Percentiles rank a stretch among this genome's conserved stretches.
Evolutionary conservation across 306 rosid species (phyloP).

Genomic region (Malus orientalis): DNA sequence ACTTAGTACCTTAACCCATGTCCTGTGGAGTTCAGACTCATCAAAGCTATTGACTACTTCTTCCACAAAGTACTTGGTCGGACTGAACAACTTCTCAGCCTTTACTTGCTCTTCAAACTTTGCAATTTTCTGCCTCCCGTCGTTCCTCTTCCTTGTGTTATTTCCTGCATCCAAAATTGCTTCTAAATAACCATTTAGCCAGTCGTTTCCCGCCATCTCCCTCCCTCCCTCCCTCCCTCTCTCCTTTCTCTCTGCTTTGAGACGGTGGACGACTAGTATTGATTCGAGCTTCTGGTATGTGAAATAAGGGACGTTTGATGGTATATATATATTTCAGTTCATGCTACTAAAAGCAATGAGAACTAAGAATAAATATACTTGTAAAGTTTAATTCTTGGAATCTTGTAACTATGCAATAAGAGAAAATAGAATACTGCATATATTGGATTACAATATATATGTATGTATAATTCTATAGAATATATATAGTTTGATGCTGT

Average conservation of each 20-base stretch:
- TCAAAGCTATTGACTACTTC: constrained; percentile 63
- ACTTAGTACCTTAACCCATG: constrained; percentile 61
- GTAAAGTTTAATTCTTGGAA: constrained; percentile 3
- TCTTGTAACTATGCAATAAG: not conserved
- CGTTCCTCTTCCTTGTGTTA: constrained; percentile 23
- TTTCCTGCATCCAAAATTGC: constrained; percentile 72
- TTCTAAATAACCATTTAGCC: constrained; percentile 72
- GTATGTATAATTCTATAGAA: not conserved
- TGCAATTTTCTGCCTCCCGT: constrained; percentile 23
- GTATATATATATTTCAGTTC: not conserved
- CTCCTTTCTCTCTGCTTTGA: not conserved
- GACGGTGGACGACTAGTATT: not conserved
- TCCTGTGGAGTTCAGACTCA: constrained; percentile 68
- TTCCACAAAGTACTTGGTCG: constrained; percentile 66
- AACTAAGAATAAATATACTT: not conserved
- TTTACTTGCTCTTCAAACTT: constrained; percentile 32
- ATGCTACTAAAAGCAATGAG: not conserved
- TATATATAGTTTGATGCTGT: not conserved
- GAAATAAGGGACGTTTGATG: not conserved
- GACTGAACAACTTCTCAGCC: constrained; percentile 47
- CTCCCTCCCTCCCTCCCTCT: not conserved
- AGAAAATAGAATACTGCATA: not conserved
- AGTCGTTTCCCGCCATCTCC: constrained; percentile 55
- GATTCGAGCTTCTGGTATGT: not conserved
- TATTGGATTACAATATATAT: not conserved